phyloP scores from a whole-genome alignment of 345 rosid genomes.

The Kernera saxatilis region DNA sequence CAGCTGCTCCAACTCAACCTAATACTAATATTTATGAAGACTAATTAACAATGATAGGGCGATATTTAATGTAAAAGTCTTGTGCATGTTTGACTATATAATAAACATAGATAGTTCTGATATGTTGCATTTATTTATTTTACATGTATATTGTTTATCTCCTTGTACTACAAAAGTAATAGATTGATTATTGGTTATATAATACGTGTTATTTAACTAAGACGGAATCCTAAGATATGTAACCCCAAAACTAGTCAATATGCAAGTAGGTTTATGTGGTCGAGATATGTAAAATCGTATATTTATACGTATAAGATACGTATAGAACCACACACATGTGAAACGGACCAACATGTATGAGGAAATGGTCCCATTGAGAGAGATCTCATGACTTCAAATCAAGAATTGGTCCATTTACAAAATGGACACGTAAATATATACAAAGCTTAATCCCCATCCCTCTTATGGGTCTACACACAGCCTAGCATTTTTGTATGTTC shows the following conservation, averaged over 20 bases:
- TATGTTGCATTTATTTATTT: slow-evolving; percentile 6
- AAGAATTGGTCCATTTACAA: slow-evolving; percentile 16
- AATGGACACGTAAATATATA: slow-evolving; percentile 23
- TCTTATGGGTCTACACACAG: slow-evolving; percentile 36
- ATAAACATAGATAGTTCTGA: not conserved
- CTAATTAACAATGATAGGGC: not conserved
- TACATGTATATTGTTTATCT: not conserved
- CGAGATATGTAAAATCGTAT: not conserved
- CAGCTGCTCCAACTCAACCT: slow-evolving; percentile 15
- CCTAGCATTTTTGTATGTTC: slow-evolving; percentile 40
- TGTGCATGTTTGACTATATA: slow-evolving; percentile 22
- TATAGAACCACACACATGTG: slow-evolving; percentile 24
- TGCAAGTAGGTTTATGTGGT: not conserved
- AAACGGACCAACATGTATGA: slow-evolving; percentile 29
- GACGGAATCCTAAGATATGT: not conserved
- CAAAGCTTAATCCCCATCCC: slow-evolving; percentile 22
- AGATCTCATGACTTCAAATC: slow-evolving; percentile 32
- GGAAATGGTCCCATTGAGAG: slow-evolving; percentile 22
- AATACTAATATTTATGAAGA: slow-evolving; percentile 14
- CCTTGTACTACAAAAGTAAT: not conserved
- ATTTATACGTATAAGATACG: not conserved
- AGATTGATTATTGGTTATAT: not conserved
- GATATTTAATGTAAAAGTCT: slow-evolving; percentile 2
- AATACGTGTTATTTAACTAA: not conserved
- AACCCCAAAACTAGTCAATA: not conserved